phyloP scores from a whole-genome alignment of 2,329 filamentous ascomycete species.

The Fusarium verticillioides region DNA sequence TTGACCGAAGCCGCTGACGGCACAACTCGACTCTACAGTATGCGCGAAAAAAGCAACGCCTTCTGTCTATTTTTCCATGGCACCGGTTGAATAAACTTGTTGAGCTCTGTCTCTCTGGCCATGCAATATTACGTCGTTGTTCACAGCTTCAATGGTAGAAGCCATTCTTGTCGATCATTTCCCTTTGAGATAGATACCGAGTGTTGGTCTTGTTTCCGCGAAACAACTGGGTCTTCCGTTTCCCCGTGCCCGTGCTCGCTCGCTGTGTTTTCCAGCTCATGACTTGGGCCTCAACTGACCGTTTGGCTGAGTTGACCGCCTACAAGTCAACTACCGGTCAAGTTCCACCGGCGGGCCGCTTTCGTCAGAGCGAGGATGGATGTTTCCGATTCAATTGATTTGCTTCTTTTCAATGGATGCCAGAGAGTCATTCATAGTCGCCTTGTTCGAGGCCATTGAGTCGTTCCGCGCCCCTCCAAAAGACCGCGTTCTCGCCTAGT shows the following conservation, averaged over 20 bases:
- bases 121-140: constrained; percentile 42
- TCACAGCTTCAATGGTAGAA: constrained; percentile 10
- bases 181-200: constrained; percentile 21
- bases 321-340: constrained; percentile 5
- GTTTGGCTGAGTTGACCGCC: constrained; percentile 35
- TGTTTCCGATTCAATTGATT: constrained; percentile 6
- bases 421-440: constrained; percentile 17
- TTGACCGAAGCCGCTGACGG: constrained; percentile 35
- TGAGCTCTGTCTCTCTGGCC: neutral
- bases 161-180: constrained; percentile 37
- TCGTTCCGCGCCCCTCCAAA: constrained; percentile 5
- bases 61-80: constrained; percentile 13
- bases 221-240: constrained; percentile 30
- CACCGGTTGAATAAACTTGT: constrained; percentile 20
- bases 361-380: constrained; percentile 27
- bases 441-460: constrained; percentile 4
- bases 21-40: constrained; percentile 10
- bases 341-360: constrained; percentile 2
- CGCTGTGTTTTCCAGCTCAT: constrained; percentile 1
- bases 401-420: neutral
- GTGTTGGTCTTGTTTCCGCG: constrained; percentile 24
- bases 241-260: constrained; percentile 27
- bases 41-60: constrained; percentile 10
- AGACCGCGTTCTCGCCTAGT: neutral
- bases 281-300: constrained; percentile 27